Base-by-base conservation (phyloP, 768 basidiomycete species). In the Russula vinacea region DNA sequence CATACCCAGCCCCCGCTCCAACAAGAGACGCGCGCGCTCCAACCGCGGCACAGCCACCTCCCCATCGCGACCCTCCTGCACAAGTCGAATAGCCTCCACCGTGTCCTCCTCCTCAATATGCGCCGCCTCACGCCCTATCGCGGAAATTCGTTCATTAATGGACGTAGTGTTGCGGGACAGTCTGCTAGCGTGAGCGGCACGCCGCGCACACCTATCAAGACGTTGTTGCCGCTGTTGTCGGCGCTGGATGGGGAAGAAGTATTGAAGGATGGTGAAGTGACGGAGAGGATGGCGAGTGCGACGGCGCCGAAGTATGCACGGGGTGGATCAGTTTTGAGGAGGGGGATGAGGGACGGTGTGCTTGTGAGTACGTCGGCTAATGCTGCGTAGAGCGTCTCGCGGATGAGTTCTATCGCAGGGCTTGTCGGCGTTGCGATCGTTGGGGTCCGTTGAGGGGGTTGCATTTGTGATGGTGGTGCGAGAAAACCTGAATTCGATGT, bases 301-400 rank as follows among this genome's bases (percentile, higher is more conserved):
- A 92, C 89, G 0, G 86, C 79, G 17, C 87, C 85, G 71, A 90
- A 94, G 77, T 92, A 93, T 0, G 90, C 92, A 22, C 89, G 81
- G 0, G 87, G 75, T 0, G 85, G 84, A 70, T 93, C 90, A 16
- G 71, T 69, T n/a, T 76, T 76, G 61, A 93, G 81, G 11, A 88
- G 79, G 0, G 70, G 62, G 3, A 82, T 81, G 7, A 94, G 80
- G 3, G 80, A 76, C 0, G 82, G 79, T 14, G 78, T 80, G 5
- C 77, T 76, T 55, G 85, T 81, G 51, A 93, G 79, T 0, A 82
- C 84, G 66, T 90, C 89, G 0, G 81, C 90, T 3, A 94, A 79
- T 2, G 89, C 83, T 0, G 92, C 90, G 73, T 93, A 94, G 19
- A 94, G 81, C 0, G 92, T 92, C 74, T 94, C 91, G 32, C 92